Conservation (phyloP, 129 eudicot species). For the Silybum marianum region DNA sequence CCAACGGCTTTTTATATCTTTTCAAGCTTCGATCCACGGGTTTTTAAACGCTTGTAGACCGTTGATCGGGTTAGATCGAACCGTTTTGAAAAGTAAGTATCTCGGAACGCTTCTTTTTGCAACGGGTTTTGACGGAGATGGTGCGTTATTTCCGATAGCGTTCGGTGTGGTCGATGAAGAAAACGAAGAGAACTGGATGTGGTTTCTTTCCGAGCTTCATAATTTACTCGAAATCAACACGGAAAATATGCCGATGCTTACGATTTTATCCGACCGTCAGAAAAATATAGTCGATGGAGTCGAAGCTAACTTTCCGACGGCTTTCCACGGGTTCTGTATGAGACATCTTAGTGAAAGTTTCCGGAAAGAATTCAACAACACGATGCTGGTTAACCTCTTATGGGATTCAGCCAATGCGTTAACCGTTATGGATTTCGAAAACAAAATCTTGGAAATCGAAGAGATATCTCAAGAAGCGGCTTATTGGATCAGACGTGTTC, state of each 20-base stretch:
- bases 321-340: slow-evolving; percentile 87
- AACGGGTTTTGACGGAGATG: slow-evolving; percentile 78
- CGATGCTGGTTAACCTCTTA: slow-evolving; percentile 61
- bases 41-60: slow-evolving; percentile 85
- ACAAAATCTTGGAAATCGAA: slow-evolving; percentile 61
- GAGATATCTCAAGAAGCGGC: slow-evolving; percentile 74
- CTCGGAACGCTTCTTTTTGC: slow-evolving; percentile 76
- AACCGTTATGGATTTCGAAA: slow-evolving; percentile 55
- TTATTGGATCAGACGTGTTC: slow-evolving; percentile 62
- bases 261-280: slow-evolving; percentile 70
- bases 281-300: slow-evolving; percentile 66
- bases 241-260: slow-evolving; percentile 83
- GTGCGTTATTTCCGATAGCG: slow-evolving; percentile 71
- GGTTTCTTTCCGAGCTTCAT: slow-evolving; percentile 84
- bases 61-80: slow-evolving; percentile 65
- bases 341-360: slow-evolving; percentile 72
- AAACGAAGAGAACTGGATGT: slow-evolving; percentile 84
- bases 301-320: slow-evolving; percentile 75
- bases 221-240: slow-evolving; percentile 64
- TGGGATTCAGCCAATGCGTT: slow-evolving; percentile 85
- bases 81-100: slow-evolving; percentile 69
- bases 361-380: slow-evolving; percentile 74
- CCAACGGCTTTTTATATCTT: slow-evolving; percentile 75
- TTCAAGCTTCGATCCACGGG: slow-evolving; percentile 79
- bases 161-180: slow-evolving; percentile 89